Evolutionary conservation across 148 eudicot species (phyloP).

Genomic region (Heliosperma pusillum): DNA sequence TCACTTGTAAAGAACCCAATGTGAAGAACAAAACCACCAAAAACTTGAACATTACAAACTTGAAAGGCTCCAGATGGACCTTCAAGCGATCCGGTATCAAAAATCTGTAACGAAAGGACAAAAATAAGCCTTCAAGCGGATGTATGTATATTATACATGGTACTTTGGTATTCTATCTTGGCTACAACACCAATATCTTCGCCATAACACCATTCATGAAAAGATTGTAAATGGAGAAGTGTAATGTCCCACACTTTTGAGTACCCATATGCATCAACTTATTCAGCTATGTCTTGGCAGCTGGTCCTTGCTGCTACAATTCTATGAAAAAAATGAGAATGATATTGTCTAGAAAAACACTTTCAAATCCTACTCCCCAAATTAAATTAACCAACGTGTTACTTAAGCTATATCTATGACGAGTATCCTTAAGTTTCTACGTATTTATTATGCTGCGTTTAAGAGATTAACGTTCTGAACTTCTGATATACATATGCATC

Average conservation of each 20-base stretch:
- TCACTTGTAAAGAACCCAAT: conserved; percentile 63
- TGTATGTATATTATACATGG: not conserved
- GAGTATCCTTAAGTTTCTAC: not conserved
- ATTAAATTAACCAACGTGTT: not conserved
- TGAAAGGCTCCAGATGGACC: conserved; percentile 64
- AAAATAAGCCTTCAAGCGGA: conserved; percentile 8
- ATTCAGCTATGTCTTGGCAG: not conserved
- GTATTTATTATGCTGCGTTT: not conserved
- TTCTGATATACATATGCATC: not conserved
- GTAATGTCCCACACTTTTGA: not conserved
- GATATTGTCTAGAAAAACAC: not conserved
- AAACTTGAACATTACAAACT: conserved; percentile 72
- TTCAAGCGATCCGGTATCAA: conserved; percentile 80
- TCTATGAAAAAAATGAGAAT: not conserved
- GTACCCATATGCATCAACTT: not conserved
- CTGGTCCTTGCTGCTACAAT: not conserved
- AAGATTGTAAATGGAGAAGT: not conserved
- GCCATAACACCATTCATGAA: not conserved
- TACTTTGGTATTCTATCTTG: not conserved
- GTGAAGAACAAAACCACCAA: conserved; percentile 87
- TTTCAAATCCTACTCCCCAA: not conserved
- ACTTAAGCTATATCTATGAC: not conserved
- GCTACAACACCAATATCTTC: not conserved
- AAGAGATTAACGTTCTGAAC: not conserved
- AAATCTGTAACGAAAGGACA: conserved; percentile 50